Evolutionary conservation across 352 stramenopile species (phyloP).

Genomic region (Phytophthora uliginosa): DNA sequence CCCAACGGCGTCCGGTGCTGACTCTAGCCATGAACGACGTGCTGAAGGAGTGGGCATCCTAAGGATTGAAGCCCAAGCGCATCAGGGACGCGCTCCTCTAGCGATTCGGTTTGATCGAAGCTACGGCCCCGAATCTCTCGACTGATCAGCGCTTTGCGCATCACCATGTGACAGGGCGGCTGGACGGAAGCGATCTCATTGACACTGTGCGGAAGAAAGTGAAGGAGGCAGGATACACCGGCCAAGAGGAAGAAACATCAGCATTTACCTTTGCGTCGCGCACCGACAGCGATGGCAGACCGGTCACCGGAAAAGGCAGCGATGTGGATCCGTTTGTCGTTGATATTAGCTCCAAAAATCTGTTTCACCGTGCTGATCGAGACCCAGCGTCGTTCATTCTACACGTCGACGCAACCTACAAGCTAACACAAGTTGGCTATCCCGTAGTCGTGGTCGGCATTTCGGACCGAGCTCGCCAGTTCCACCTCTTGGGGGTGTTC

Average conservation of each 20-base stretch:
- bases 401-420: conserved; percentile 12
- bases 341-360: background rate
- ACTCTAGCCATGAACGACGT: too few species aligned
- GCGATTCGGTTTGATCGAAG: too few species aligned
- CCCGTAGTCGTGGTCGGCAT: conserved; percentile 18
- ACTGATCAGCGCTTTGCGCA: conserved; percentile 17
- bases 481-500: conserved; percentile 21
- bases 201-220: background rate
- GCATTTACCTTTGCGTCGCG: background rate
- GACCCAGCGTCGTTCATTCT: conserved; percentile 2
- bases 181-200: background rate
- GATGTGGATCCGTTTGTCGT: background rate
- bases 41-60: too few species aligned
- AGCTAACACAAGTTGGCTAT: conserved; percentile 20
- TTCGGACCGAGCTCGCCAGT: conserved; percentile 16
- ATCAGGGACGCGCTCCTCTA: too few species aligned
- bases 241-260: background rate
- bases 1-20: too few species aligned
- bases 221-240: background rate
- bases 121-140: too few species aligned
- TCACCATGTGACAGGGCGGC: background rate
- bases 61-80: too few species aligned
- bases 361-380: background rate
- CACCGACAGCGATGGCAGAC: background rate
- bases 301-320: background rate